Evolutionary conservation across 257 asterid species (phyloP).

Genomic region (Salvia hispanica): DNA sequence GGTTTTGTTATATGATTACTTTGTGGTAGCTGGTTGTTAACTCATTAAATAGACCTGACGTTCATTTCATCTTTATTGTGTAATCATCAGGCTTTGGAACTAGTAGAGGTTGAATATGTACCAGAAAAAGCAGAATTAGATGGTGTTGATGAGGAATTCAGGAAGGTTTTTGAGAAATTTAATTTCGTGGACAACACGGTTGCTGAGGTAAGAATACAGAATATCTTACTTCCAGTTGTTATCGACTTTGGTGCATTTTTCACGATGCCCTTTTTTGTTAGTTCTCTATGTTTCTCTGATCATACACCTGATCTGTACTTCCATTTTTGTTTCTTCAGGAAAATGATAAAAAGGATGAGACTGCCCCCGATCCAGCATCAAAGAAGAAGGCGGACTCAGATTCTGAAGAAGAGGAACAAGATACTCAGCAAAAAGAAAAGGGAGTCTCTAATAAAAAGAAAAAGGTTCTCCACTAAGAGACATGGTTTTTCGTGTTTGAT

Average conservation of each 20-base stretch:
- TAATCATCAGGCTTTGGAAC: slow-evolving; percentile 49
- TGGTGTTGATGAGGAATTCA: slow-evolving; percentile 75
- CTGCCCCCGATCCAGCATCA: slow-evolving; percentile 51
- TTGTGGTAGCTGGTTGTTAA: background rate
- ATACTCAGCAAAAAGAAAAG: slow-evolving; percentile 68
- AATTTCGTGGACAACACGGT: slow-evolving; percentile 51
- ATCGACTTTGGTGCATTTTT: slow-evolving; percentile 1
- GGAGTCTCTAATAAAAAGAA: slow-evolving; percentile 92
- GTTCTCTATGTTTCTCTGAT: background rate
- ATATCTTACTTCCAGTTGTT: background rate
- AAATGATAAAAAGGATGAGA: slow-evolving; percentile 62
- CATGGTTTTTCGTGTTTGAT: background rate
- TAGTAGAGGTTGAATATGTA: slow-evolving; percentile 87
- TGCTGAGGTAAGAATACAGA: slow-evolving; percentile 57
- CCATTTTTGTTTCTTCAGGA: slow-evolving; percentile 47
- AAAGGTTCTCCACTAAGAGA: slow-evolving; percentile 53
- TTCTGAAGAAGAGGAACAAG: slow-evolving; percentile 85
- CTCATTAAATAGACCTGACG: slow-evolving; percentile 1
- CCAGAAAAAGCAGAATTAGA: slow-evolving; percentile 82
- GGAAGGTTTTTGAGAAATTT: slow-evolving; percentile 90
- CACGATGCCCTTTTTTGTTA: background rate
- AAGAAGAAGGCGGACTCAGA: slow-evolving; percentile 83
- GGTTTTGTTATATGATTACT: slow-evolving; percentile 2
- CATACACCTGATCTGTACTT: background rate
- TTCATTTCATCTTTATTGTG: slow-evolving; percentile 17